phyloP scores from a whole-genome alignment of 306 rosid species.

The Pachyrhizus erosus region DNA sequence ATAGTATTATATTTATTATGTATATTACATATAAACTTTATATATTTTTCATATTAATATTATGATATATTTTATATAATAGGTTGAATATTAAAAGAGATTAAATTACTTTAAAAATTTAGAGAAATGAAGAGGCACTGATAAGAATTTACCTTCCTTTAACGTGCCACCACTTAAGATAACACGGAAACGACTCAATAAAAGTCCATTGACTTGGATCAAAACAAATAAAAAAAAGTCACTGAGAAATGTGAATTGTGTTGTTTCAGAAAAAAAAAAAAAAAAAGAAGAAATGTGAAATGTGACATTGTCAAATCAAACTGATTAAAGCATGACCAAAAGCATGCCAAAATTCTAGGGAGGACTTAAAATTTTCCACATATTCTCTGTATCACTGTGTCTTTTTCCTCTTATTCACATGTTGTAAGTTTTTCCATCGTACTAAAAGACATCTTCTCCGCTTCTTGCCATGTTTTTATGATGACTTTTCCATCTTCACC shows the following conservation, averaged over 20 bases:
- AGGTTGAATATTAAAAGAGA: too few species aligned
- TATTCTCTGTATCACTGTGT: neutral
- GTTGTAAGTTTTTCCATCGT: neutral
- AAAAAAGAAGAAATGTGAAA: too few species aligned
- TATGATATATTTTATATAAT: too few species aligned
- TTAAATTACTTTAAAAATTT: too few species aligned
- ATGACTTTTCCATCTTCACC: neutral
- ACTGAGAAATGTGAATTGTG: too few species aligned
- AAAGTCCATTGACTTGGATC: slow-evolving; percentile 6
- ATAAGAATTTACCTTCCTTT: neutral
- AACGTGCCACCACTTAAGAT: neutral
- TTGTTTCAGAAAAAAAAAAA: too few species aligned
- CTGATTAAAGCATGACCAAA: neutral
- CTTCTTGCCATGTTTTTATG: neutral
- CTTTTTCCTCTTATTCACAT: neutral
- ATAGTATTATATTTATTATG: too few species aligned
- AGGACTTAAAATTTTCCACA: neutral
- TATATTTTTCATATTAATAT: too few species aligned
- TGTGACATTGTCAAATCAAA: neutral
- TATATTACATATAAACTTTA: too few species aligned
- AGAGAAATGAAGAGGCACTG: neutral
- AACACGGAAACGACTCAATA: neutral
- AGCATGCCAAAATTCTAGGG: neutral
- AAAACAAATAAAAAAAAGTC: neutral
- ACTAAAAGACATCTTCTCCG: neutral